Percentiles rank a stretch among this genome's conserved stretches.
Evolutionary conservation across 108 stramenopile genomes (phyloP).

Genomic region (Thalassiosira profunda): DNA sequence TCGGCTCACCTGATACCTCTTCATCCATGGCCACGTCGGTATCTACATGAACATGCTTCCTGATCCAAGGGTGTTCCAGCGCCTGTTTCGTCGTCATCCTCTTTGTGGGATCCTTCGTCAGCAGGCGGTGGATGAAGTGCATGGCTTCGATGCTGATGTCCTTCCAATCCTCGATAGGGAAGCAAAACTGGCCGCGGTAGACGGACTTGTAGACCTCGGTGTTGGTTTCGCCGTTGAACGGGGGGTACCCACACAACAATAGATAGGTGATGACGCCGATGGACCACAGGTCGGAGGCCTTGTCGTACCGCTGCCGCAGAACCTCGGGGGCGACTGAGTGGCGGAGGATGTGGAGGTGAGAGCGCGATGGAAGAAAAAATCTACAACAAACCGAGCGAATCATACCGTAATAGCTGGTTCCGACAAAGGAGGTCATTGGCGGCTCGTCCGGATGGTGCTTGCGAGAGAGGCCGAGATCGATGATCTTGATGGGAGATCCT

Average conservation of each 20-base stretch:
- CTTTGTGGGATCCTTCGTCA: slow-evolving; percentile 34
- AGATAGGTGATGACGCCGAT: slow-evolving; percentile 89
- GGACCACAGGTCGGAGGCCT: slow-evolving; percentile 81
- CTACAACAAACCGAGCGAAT: too few species aligned
- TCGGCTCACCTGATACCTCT: too few species aligned
- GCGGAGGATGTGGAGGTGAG: too few species aligned
- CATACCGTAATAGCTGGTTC: slow-evolving; percentile 66
- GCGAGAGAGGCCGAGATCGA: slow-evolving; percentile 76
- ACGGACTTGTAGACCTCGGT: slow-evolving; percentile 50
- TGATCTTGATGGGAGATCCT: slow-evolving; percentile 60
- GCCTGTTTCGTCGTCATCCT: slow-evolving; percentile 44
- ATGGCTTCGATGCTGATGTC: slow-evolving; percentile 36
- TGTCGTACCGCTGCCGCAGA: slow-evolving; percentile 82
- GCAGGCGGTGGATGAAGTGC: slow-evolving; percentile 37
- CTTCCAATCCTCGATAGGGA: slow-evolving; percentile 41
- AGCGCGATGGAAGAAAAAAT: too few species aligned
- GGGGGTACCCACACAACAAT: slow-evolving; percentile 83
- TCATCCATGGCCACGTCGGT: too few species aligned
- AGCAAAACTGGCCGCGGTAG: slow-evolving; percentile 26
- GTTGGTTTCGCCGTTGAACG: slow-evolving; percentile 86
- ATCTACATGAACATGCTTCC: too few species aligned
- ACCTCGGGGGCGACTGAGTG: slow-evolving; percentile 93
- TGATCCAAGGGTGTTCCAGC: slow-evolving; percentile 46
- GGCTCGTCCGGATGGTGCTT: not conserved
- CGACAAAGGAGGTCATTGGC: slow-evolving; percentile 33